These are phyloP conservation scores for Saccharomyces uvarum DNA, from an alignment of 1,139 yeast genomes.

Conservation along the genomic window DNA sequence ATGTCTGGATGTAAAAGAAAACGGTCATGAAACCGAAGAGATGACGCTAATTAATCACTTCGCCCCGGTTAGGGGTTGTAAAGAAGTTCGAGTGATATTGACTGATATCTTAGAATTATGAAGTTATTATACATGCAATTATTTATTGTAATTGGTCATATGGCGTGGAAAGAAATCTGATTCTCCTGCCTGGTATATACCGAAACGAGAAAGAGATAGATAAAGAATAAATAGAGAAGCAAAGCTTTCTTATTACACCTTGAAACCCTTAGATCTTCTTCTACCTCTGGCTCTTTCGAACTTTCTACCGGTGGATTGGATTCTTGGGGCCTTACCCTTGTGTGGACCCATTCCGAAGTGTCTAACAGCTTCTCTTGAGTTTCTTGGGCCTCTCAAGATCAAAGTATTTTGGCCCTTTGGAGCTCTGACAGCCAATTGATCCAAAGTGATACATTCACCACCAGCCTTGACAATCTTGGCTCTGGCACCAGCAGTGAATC, in stretches of 20 bases:
- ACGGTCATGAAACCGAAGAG: too few relatives aligned
- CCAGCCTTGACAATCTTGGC: slow-evolving; percentile 97
- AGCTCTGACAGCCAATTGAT: slow-evolving; percentile 97
- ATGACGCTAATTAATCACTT: too few relatives aligned
- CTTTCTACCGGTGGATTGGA: slow-evolving; percentile 95
- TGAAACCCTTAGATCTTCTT: slow-evolving; percentile 99
- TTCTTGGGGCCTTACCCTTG: slow-evolving; percentile 99
- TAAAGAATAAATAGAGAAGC: not conserved
- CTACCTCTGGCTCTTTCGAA: slow-evolving; percentile 99
- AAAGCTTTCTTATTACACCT: slow-evolving; percentile 59
- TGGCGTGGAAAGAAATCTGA: not conserved
- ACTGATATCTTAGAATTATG: not conserved
- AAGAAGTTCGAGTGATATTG: not conserved
- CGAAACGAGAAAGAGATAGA: not conserved
- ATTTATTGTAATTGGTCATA: not conserved
- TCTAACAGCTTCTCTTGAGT: slow-evolving; percentile 98
- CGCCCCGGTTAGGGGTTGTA: too few relatives aligned
- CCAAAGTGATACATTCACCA: slow-evolving; percentile 99
- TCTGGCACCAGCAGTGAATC: slow-evolving; percentile 98
- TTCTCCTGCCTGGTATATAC: not conserved
- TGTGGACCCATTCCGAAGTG: slow-evolving; percentile 99
- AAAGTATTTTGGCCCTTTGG: slow-evolving; percentile 99
- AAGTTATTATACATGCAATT: not conserved
- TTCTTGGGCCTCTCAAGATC: slow-evolving; percentile 97
- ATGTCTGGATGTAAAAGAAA: not conserved